Evolutionary conservation across 345 rosid genomes (phyloP).

Genomic region (Balakata baccata): DNA sequence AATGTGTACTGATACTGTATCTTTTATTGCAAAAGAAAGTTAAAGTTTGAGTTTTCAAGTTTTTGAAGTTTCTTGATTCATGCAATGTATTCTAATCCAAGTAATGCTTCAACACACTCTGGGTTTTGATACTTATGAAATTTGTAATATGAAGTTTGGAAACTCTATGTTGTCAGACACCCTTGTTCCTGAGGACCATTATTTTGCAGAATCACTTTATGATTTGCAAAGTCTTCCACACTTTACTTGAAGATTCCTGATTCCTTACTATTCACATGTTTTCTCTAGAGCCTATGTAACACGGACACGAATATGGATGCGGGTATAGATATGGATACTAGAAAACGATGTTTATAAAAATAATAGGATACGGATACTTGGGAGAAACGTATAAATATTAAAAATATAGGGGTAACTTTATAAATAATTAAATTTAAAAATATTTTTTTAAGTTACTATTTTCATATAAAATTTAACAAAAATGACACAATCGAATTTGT

Average conservation of each 20-base stretch:
- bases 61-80: background rate
- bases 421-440: too few relatives aligned
- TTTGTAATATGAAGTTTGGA: background rate
- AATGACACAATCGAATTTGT: too few relatives aligned
- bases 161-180: background rate
- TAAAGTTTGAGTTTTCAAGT: background rate
- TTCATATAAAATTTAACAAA: too few relatives aligned
- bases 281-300: too few relatives aligned
- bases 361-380: too few relatives aligned
- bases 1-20: background rate
- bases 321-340: too few relatives aligned
- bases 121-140: background rate
- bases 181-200: slow-evolving; percentile 1
- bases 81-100: background rate
- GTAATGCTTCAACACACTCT: background rate
- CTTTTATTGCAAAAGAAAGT: background rate
- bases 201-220: background rate
- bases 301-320: too few relatives aligned
- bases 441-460: too few relatives aligned
- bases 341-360: too few relatives aligned
- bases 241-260: background rate
- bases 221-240: background rate
- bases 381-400: too few relatives aligned
- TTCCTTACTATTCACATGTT: background rate
- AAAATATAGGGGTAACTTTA: too few relatives aligned